A percentile compares a stretch with the other conserved stretches of the same genome.
phyloP scores from a whole-genome alignment of 1,139 yeast genomes.

The Suhomyces ambrosiae region DNA sequence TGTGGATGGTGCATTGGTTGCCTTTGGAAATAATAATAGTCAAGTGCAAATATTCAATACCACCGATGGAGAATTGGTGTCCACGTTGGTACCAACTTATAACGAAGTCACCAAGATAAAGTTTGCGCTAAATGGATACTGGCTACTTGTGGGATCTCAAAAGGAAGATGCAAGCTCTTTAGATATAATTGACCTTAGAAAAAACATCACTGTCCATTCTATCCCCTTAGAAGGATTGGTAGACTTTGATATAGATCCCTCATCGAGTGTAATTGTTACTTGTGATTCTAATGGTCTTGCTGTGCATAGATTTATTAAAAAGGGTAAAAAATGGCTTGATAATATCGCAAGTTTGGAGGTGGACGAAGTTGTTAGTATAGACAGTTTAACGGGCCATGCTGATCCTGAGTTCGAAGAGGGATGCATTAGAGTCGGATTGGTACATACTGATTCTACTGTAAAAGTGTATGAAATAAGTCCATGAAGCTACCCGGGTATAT shows the following conservation, averaged over 20 bases:
- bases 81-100: conserved; percentile 34
- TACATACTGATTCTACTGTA: conserved; percentile 4
- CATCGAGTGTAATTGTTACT: conserved; percentile 43
- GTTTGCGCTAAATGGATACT: conserved; percentile 73
- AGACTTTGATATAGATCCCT: conserved; percentile 47
- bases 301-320: conserved; percentile 44
- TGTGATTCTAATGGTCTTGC: conserved; percentile 19
- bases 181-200: conserved; percentile 63
- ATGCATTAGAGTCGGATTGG: conserved; percentile 5
- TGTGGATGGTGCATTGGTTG: conserved; percentile 66
- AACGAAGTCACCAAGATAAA: conserved; percentile 37
- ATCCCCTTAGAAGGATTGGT: conserved; percentile 21
- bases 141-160: conserved; percentile 43
- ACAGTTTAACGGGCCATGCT: not conserved
- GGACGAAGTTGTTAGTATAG: conserved; percentile 5
- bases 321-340: conserved; percentile 45
- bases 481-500: too few relatives aligned
- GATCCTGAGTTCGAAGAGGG: conserved; percentile 7
- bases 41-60: conserved; percentile 47
- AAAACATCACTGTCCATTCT: conserved; percentile 36
- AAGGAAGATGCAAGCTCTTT: conserved; percentile 24
- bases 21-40: conserved; percentile 45
- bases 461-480: conserved; percentile 1
- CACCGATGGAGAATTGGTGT: conserved; percentile 40
- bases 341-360: conserved; percentile 4